Evolutionary conservation across 1,284 basidiomycete genomes (phyloP).

Genomic region (Papiliotrema nemorosa): DNA sequence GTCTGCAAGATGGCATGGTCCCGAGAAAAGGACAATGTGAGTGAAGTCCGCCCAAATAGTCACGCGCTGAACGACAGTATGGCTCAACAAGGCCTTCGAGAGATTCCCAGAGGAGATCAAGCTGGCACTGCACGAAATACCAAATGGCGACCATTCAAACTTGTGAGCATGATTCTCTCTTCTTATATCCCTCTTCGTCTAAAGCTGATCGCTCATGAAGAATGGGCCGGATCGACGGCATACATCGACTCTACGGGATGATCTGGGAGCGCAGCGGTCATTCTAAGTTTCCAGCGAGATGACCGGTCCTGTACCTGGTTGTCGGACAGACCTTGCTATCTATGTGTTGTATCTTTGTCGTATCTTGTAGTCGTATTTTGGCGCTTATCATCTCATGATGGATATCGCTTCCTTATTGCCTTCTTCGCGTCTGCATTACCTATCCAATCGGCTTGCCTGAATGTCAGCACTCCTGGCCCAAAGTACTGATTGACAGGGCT

Average conservation of each 20-base stretch:
- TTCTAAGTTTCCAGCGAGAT: too few relatives aligned
- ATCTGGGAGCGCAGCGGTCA: background rate
- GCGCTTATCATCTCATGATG: background rate
- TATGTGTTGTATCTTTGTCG: too few relatives aligned
- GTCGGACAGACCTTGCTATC: too few relatives aligned
- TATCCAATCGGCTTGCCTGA: constrained; percentile 3
- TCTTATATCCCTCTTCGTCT: too few relatives aligned
- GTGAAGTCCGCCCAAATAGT: background rate
- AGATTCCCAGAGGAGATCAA: background rate
- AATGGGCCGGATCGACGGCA: constrained; percentile 3
- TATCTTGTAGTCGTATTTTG: too few relatives aligned
- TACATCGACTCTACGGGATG: constrained; percentile 4
- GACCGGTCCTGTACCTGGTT: too few relatives aligned
- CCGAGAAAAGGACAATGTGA: constrained; percentile 9
- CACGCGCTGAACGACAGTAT: constrained; percentile 2
- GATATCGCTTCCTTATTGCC: background rate
- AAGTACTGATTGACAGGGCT: background rate
- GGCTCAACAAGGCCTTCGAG: constrained; percentile 5
- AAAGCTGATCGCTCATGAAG: background rate
- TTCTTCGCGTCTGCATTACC: background rate
- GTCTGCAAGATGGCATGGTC: constrained; percentile 7
- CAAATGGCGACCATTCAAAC: constrained; percentile 10
- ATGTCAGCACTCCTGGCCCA: background rate
- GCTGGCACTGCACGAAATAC: constrained; percentile 3
- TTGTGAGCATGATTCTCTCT: constrained; percentile 4